Evolutionary conservation across 1,139 yeast genomes (phyloP).

Genomic region (Pichia sp.): DNA sequence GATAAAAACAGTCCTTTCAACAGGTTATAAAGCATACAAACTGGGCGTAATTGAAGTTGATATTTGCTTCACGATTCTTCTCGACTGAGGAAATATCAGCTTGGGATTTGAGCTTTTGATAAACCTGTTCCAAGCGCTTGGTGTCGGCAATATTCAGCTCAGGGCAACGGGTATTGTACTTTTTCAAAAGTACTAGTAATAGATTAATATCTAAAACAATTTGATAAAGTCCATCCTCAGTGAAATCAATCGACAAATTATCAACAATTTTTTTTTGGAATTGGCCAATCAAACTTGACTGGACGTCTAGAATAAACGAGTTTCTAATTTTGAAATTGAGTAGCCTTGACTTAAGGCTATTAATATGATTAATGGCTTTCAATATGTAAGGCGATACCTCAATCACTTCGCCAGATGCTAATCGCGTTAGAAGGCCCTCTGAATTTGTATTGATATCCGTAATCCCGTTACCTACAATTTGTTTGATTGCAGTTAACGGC

Average conservation of each 20-base stretch:
- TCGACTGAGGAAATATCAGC: slow-evolving; percentile 19
- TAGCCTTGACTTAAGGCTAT: slow-evolving; percentile 37
- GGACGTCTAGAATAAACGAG: slow-evolving; percentile 22
- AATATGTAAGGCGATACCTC: slow-evolving; percentile 44
- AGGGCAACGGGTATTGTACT: slow-evolving; percentile 19
- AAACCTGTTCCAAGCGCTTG: slow-evolving; percentile 18
- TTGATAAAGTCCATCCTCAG: slow-evolving; percentile 25
- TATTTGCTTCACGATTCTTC: slow-evolving; percentile 20
- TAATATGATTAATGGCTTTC: slow-evolving; percentile 47
- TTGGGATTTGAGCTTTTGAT: slow-evolving; percentile 20
- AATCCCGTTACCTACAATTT: slow-evolving; percentile 46
- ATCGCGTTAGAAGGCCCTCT: not conserved
- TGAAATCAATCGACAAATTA: slow-evolving; percentile 17
- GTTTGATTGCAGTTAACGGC: slow-evolving; percentile 46
- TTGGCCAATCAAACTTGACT: slow-evolving; percentile 23
- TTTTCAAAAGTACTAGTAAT: slow-evolving; percentile 21
- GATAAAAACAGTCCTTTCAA: not conserved
- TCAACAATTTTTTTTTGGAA: slow-evolving; percentile 22
- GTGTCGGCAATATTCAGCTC: slow-evolving; percentile 19
- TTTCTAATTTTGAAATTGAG: slow-evolving; percentile 20
- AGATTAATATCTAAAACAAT: slow-evolving; percentile 27
- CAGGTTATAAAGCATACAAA: slow-evolving; percentile 25
- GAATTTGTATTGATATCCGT: slow-evolving; percentile 43
- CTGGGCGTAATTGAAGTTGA: slow-evolving; percentile 24
- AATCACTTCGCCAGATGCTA: slow-evolving; percentile 17